Percentiles rank a stretch among this genome's conserved stretches.
These are phyloP conservation scores for Colletotrichum sp. DNA, from an alignment of 2,329 filamentous ascomycete species.

Conservation along the genomic window DNA sequence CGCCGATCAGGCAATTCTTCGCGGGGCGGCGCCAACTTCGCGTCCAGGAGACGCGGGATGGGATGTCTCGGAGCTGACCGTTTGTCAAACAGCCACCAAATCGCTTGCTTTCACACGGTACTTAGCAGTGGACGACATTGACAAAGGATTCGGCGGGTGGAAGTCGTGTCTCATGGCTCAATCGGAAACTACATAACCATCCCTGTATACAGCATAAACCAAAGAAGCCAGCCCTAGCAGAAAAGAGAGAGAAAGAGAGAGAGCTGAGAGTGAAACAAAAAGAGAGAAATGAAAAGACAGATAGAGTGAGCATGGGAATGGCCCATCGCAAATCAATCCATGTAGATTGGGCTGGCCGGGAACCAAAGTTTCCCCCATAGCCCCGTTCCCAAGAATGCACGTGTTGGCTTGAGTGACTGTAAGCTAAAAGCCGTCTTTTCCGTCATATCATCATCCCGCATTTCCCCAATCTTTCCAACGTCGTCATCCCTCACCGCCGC, in stretches of 20 bases:
- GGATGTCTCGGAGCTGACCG: neutral
- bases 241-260: neutral
- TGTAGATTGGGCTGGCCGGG: neutral
- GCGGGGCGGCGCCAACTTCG: neutral
- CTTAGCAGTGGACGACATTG: neutral
- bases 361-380: neutral
- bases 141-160: neutral
- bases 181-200: neutral
- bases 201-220: neutral
- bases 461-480: neutral
- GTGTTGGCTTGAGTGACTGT: neutral
- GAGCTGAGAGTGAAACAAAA: neutral
- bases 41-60: neutral
- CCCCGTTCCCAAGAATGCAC: neutral
- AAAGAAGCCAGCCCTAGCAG: neutral
- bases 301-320: neutral
- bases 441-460: constrained; percentile 18
- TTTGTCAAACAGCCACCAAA: neutral
- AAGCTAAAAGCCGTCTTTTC: constrained; percentile 6
- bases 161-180: neutral
- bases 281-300: neutral
- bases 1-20: neutral
- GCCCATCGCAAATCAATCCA: neutral
- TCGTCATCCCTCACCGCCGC: constrained; percentile 10
- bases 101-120: neutral